Evolutionary conservation across 768 basidiomycete genomes (phyloP), one percentile per base, ranked within the genome.

Genomic region (Candolleomyces aberdarensis): DNA sequence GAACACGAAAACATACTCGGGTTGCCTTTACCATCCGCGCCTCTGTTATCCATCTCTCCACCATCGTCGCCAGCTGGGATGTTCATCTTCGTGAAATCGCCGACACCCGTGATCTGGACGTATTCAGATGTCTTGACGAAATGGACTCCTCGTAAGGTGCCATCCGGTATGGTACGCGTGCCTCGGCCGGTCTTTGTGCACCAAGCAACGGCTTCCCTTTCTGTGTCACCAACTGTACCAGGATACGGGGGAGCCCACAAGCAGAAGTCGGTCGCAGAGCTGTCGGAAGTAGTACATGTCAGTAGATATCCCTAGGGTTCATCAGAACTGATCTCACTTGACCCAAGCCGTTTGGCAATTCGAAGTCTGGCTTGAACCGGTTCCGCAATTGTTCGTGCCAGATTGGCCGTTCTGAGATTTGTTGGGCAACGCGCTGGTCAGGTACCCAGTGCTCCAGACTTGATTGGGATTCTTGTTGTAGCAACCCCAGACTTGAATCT

Each of bases 21-120:
- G 62, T 79, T 86, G 6, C 84, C 85, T 58, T 78, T 75, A 47
- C 77, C 78, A 65, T 89, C 88, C 61, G 88, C 85, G 52, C 88
- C 89, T 54, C 85, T 79, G 48, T 88, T 83, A 70, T 92, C 88
- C 46, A 91, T 78, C 70, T 94, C 92, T 57, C 92, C 92, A 31
- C 79, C 80, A 20, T 67, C 74, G 66, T 94, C 92, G 4, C 72
- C 75, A 0, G 66, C 54, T 0, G 69, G 68, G 43, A 94, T 69
- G 74, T 91, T 82, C 67, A 95, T 71, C 63, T 76, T 82, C 22
- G 88, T 89, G 64, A 92, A 79, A 69, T 94, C 83, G 31, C 89
- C 88, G 44, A 82, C 75, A 26, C 90, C 88, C 66, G 77, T 80
- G 66, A 76, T 76, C 69, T 88, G 86, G 17, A 87, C 76, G 66